Percentiles rank a stretch among this genome's conserved stretches.
Evolutionary conservation across 495 filamentous ascomycete genomes (phyloP).

Genomic region (Lepraria neglecta): DNA sequence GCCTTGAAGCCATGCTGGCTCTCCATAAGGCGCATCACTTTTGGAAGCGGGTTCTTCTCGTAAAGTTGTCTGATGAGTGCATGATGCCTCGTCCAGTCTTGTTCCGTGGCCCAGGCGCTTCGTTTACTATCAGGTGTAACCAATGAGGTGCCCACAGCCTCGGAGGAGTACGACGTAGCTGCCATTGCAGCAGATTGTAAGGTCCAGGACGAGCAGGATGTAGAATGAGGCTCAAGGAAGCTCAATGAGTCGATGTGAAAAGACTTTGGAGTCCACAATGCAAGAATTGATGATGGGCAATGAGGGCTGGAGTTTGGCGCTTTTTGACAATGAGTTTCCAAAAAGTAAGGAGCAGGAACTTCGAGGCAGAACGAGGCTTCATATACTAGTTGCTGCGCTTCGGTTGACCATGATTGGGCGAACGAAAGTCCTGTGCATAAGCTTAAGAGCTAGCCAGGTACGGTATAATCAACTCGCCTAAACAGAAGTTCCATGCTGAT

Average conservation of each 20-base stretch:
- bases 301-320: neutral
- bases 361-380: neutral
- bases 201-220: neutral
- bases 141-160: neutral
- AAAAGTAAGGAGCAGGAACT: neutral
- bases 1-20: constrained; percentile 28
- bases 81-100: constrained; percentile 8
- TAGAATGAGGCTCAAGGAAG: neutral
- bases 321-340: neutral
- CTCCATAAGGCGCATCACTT: constrained; percentile 26
- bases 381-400: neutral
- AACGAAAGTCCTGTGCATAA: constrained; percentile 18
- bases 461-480: neutral
- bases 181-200: neutral
- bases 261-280: neutral
- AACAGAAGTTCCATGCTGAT: constrained; percentile 14
- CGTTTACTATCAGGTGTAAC: neutral
- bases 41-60: constrained; percentile 16
- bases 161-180: neutral
- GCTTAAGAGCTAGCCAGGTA: neutral
- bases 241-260: neutral
- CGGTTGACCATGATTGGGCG: neutral
- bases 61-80: constrained; percentile 7
- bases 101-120: constrained; percentile 8
- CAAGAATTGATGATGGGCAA: neutral